Base-by-base conservation (phyloP, 2,329 filamentous ascomycete species). In the Cladosporium sp. region DNA sequence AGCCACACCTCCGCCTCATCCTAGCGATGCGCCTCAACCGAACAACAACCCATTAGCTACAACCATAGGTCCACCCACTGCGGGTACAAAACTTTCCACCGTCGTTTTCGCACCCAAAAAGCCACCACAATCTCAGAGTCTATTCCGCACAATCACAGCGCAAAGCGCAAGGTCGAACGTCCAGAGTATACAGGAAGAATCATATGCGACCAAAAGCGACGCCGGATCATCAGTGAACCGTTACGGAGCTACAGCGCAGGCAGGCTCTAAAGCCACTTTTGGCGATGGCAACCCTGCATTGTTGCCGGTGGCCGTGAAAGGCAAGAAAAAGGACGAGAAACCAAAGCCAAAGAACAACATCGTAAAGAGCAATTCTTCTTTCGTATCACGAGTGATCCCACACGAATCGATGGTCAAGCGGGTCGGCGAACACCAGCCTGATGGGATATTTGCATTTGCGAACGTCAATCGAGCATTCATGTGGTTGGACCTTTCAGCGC, bases 311-410 rank as follows among this genome's bases (percentile, higher is more conserved):
- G 80, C 82, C 52, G 79, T 81, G 28, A 91, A 90, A 68, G 81
- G 83, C 39, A 85, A 83, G 62, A 79, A 81, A 61, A 77, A 77
- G 9, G 70, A 78, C 22, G 97, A 97, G 79, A 83, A 85, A 71
- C 84, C 87, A 69, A 99, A 99, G 73, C 94, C 94, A 2, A 99
- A 97, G 80, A 97, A 93, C 75, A 97, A 95, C 73, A 94, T 99
- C 73, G 87, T 93, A 53, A 99, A 99, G 79, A 97, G 91, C 76
- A 97, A 96, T 73, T 99, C 94, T 9, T 96, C 93, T 0, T 99
- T 97, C 70, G 94, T 99, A 28, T 97, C 93, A n/a, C 81, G 94
- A 56, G 93, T 97, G 32, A 96, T 97, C 62, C 87, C 91, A 15
- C 90, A 96, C 68, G 94, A 99, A 66, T 81, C 81, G 4, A 74